Base-by-base conservation (phyloP, 1,284 basidiomycete species). In the Fereydounia khargensis region DNA sequence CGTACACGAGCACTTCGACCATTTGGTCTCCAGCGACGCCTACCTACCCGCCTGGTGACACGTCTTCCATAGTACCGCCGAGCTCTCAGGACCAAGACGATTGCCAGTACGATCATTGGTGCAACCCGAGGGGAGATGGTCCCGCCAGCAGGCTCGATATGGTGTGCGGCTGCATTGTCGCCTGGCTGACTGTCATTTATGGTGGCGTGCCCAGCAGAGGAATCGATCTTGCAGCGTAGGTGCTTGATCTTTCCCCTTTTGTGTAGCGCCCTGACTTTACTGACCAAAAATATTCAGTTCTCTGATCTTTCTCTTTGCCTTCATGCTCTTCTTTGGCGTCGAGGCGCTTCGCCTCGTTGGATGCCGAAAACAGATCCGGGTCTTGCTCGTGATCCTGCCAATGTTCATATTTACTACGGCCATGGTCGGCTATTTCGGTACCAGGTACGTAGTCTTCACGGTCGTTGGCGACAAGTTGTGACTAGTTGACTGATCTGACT, bases 211-310 rank as follows among this genome's bases (percentile, higher is more conserved):
- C 52, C 7, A 45, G 38, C 7, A 37, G 48, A 3, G 35, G 36
- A 11, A 39, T 40, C 16, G 57, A 60, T 16, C 40, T 60, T 9
- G 57, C 57, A 16, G 35, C 57, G 57, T 60, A 31, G 39, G 57
- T 22, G 6, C 13, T 6, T 10, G 9, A 25, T 14, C 11, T 17
- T 22, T 19, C 21, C 36, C 20, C 34, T 10, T n/a, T 11, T 10
- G 4, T 9, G 3, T n/a, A 14, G 16, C 24, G 27, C 17, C 10
- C 11, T 23, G 9, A 2, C 9, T 13, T 20, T n/a, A 28, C 2
- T 19, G 11, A 16, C 9, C 8, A 16, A n/a, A 0, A 4, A 20
- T 4, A 42, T 48, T 49, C 37, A 53, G 47, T 36, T 42, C 53
- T 47, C 44, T 59, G 2, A 22, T 50, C 14, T 54, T 55, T 48